Evolutionary conservation across 768 basidiomycete genomes (phyloP).

Genomic region (Tylopilus cervinicoccineus): DNA sequence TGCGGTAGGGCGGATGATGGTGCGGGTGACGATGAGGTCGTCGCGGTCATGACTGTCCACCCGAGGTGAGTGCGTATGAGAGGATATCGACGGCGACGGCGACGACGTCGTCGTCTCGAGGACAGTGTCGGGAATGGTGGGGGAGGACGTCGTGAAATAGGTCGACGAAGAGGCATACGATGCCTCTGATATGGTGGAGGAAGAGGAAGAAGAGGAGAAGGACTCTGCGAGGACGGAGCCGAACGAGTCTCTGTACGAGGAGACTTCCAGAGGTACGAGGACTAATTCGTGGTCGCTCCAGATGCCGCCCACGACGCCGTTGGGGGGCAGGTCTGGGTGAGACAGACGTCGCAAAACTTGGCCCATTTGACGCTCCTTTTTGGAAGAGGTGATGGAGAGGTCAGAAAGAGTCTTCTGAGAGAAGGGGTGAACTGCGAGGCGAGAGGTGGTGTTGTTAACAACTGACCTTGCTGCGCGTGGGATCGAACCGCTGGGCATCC

Average conservation of each 20-base stretch:
- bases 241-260: conserved; percentile 17
- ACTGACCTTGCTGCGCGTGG: conserved; percentile 28
- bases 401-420: conserved; percentile 18
- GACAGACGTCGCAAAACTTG: conserved; percentile 24
- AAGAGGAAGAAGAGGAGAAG: conserved; percentile 8
- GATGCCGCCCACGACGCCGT: conserved; percentile 25
- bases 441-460: conserved; percentile 10
- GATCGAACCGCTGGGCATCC: conserved; percentile 33
- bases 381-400: conserved; percentile 8
- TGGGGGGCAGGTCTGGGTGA: conserved; percentile 15
- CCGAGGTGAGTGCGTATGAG: conserved; percentile 13
- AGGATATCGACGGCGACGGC: conserved; percentile 4
- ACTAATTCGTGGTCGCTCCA: conserved; percentile 35
- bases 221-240: conserved; percentile 15
- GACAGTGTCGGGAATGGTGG: conserved; percentile 9
- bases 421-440: conserved; percentile 21
- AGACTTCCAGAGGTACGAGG: conserved; percentile 29
- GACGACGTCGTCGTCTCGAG: conserved; percentile 2
- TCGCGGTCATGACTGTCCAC: conserved; percentile 29
- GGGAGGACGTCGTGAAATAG: conserved; percentile 20
- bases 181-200: conserved; percentile 6
- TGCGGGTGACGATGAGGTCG: conserved; percentile 33
- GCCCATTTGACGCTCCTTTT: conserved; percentile 25
- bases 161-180: conserved; percentile 16
- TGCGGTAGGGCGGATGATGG: conserved; percentile 34